phyloP scores from a whole-genome alignment of 1,284 basidiomycete genomes.

The Peniophora sp. region DNA sequence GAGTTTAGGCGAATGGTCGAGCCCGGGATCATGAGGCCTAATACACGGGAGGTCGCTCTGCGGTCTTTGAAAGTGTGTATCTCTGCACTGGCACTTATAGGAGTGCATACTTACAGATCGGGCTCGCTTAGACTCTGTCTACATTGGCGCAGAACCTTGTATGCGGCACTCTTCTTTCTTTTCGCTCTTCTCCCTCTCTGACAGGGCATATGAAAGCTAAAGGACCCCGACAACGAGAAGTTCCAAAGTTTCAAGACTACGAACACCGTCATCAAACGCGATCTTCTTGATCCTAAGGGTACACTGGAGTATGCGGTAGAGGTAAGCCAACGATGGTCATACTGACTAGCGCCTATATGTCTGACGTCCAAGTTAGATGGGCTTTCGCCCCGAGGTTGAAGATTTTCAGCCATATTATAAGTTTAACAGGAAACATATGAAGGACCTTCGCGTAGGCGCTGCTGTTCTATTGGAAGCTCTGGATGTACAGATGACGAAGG shows the following conservation, averaged over 20 bases:
- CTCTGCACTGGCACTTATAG: too few species aligned
- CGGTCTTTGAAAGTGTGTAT: constrained; percentile 53
- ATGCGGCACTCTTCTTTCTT: not conserved
- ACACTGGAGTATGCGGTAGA: constrained; percentile 71
- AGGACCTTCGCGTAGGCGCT: constrained; percentile 53
- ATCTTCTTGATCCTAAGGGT: constrained; percentile 57
- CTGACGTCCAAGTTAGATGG: constrained; percentile 40
- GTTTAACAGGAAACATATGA: constrained; percentile 45
- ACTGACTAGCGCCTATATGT: constrained; percentile 7
- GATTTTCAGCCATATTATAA: constrained; percentile 59
- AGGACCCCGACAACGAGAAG: constrained; percentile 62
- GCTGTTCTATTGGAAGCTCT: constrained; percentile 56
- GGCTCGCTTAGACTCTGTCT: constrained; percentile 62
- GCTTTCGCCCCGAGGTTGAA: constrained; percentile 52
- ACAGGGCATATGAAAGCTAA: constrained; percentile 5
- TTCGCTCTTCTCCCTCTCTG: too few species aligned
- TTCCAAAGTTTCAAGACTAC: constrained; percentile 69
- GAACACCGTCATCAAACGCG: constrained; percentile 56
- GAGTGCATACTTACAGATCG: too few species aligned
- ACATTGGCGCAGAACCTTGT: constrained; percentile 69
- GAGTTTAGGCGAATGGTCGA: constrained; percentile 66
- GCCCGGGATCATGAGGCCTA: constrained; percentile 69
- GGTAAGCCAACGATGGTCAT: constrained; percentile 30
- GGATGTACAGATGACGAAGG: constrained; percentile 45
- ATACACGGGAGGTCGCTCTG: constrained; percentile 50